Conservation (phyloP, 2,329 filamentous ascomycete species). For the Leptosphaerulina australis region DNA sequence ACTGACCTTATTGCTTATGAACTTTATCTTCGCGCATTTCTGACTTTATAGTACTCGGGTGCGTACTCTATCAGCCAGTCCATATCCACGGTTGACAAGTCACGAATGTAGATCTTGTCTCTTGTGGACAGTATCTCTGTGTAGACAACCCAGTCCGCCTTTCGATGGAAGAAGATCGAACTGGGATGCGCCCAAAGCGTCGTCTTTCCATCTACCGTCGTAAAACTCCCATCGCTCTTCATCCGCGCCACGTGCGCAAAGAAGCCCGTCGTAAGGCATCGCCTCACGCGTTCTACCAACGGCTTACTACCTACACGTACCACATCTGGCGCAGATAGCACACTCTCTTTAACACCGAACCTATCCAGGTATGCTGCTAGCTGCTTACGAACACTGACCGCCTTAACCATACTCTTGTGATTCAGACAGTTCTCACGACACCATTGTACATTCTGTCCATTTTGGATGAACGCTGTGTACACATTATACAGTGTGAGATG, state of each 20-base stretch:
- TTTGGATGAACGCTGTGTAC: slow-evolving; percentile 86
- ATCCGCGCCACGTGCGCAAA: slow-evolving; percentile 93
- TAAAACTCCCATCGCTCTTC: slow-evolving; percentile 90
- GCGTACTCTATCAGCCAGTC: slow-evolving; percentile 91
- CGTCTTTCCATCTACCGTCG: slow-evolving; percentile 79
- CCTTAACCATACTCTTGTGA: slow-evolving; percentile 80
- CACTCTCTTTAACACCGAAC: slow-evolving; percentile 68
- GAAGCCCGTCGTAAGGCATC: slow-evolving; percentile 87
- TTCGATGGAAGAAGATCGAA: slow-evolving; percentile 93
- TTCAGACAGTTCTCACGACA: slow-evolving; percentile 88
- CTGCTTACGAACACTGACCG: slow-evolving; percentile 85
- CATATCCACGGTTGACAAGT: slow-evolving; percentile 93
- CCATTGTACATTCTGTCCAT: slow-evolving; percentile 80
- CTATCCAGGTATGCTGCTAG: slow-evolving; percentile 85
- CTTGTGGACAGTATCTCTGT: slow-evolving; percentile 90
- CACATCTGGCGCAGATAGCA: slow-evolving; percentile 54
- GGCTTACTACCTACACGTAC: slow-evolving; percentile 52
- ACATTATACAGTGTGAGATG: slow-evolving; percentile 91
- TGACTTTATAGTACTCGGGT: slow-evolving; percentile 63
- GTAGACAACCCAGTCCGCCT: slow-evolving; percentile 96
- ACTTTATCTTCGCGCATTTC: slow-evolving; percentile 24
- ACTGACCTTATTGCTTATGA: background rate
- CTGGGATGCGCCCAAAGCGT: slow-evolving; percentile 87
- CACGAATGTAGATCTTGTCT: slow-evolving; percentile 86
- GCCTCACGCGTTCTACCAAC: slow-evolving; percentile 75